Evolutionary conservation across 257 asterid genomes (phyloP), one percentile per base, ranked within the genome.

Genomic region (Paulownia fortunei): DNA sequence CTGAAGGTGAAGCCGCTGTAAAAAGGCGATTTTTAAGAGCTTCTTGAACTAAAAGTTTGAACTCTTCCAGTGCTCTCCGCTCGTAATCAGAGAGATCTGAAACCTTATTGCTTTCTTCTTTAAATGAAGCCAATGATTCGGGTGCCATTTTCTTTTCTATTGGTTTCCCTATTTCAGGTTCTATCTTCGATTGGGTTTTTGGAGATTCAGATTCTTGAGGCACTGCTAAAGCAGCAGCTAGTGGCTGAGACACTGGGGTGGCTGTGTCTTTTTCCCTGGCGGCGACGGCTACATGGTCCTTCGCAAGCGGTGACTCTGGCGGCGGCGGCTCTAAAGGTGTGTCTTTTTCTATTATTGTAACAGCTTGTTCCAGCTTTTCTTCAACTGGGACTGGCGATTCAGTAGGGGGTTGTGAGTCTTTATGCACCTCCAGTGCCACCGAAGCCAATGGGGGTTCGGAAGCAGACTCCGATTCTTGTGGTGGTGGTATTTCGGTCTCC

Each of bases 81-180:
- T 94, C 90, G 7, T 24, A 34, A 34, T 84, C 83, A 0, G 96
- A 84, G 79, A 94, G 99, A 91, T 94, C 98, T 80, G 92, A 81
- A 24, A 82, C 49, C 36, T 69, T 81, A 44, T 88, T 94, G 82
- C 98, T 92, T 66, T 94, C 97, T 52, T 88, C 98, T 73, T 91
- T 91, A 60, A 92, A 94, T 6, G 97, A 91, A 67, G 77, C 87
- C 46, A 80, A 47, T 0, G 90, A 79, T 69, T 80, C 85, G 97
- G 94, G 1, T n/a, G 79, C 89, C 74, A 79, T 86, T 56, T 79
- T 83, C 13, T 68, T 81, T 18, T 83, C 90, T 0, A 16, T 56
- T 1, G 84, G 65, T 5, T 83, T 84, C 10, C 77, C 76, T 3
- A 70, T 64, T 37, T 78, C 85, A 2, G 84, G 16, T 75, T 80